Percentiles rank a stretch among this genome's conserved stretches.
These are phyloP conservation scores for Nannizzia gypsea DNA, from an alignment of 2,329 filamentous ascomycete species.

Conservation along the genomic window DNA sequence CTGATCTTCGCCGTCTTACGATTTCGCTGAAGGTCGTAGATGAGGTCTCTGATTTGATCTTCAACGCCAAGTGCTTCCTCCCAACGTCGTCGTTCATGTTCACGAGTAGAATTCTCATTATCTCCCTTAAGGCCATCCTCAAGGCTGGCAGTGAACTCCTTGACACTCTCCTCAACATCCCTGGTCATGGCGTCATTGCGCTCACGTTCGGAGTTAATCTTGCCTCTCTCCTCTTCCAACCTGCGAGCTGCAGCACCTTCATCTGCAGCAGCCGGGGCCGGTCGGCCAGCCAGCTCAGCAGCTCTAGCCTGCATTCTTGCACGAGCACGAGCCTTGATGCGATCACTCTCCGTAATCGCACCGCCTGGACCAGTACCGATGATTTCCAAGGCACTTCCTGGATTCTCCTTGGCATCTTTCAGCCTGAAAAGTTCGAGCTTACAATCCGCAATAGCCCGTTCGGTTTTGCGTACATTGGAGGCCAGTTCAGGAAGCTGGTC, in stretches of 20 bases:
- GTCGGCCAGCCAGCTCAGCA: conserved; percentile 79
- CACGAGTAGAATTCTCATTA: conserved; percentile 59
- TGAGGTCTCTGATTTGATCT: conserved; percentile 94
- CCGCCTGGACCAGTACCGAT: conserved; percentile 90
- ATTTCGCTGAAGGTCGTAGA: conserved; percentile 84
- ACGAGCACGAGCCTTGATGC: conserved; percentile 86
- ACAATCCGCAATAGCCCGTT: conserved; percentile 85
- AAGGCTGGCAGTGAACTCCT: conserved; percentile 71
- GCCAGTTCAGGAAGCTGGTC: conserved; percentile 87
- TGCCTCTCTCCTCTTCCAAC: conserved; percentile 76
- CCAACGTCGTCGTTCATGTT: conserved; percentile 89
- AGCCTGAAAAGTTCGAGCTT: conserved; percentile 86
- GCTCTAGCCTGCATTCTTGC: conserved; percentile 98
- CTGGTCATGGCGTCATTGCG: conserved; percentile 93
- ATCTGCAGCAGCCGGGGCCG: conserved; percentile 52
- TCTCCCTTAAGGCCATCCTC: conserved; percentile 82
- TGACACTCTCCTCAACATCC: conserved; percentile 92
- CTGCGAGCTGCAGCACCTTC: conserved; percentile 70
- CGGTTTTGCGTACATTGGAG: conserved; percentile 79
- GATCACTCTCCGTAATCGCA: conserved; percentile 79
- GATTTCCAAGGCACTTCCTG: conserved; percentile 65
- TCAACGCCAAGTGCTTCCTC: conserved; percentile 93
- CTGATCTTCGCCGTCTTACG: conserved; percentile 64
- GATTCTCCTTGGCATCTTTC: conserved; percentile 84
- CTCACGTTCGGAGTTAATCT: conserved; percentile 72